Conservation (phyloP, 169 alveolate genomes). For the Perkinsus olseni region DNA sequence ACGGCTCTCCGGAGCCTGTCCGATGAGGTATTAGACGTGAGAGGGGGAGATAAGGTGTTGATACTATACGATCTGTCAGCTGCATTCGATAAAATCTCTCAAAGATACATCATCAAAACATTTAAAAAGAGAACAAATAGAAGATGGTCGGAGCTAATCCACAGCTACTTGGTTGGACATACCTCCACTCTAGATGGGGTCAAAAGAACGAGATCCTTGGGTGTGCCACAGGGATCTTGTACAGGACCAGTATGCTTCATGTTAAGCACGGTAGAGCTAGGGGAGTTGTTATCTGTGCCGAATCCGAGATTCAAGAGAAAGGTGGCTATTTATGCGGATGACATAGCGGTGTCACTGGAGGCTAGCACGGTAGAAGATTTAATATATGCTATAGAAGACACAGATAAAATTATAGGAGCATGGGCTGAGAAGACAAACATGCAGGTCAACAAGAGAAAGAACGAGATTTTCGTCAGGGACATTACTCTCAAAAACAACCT, state of each 20-base stretch:
- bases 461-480: neutral
- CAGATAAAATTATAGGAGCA: neutral
- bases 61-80: no score
- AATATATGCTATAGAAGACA: neutral
- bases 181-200: neutral
- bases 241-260: neutral
- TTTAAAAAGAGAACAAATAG: no score
- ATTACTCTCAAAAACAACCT: neutral
- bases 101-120: no score
- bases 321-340: neutral
- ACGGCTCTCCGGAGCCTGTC: no score
- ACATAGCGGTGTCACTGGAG: neutral
- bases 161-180: neutral
- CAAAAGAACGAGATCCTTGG: neutral
- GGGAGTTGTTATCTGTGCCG: neutral
- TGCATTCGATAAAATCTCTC: no score
- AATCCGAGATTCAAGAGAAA: neutral
- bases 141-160: no score
- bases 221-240: neutral
- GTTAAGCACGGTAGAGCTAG: neutral
- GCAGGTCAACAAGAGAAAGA: neutral
- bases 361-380: neutral
- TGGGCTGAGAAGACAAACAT: neutral
- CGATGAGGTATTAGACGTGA: no score
- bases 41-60: no score